Evolutionary conservation across 352 stramenopile genomes (phyloP), one percentile per base, ranked within the genome.

Genomic region (Phytophthora tentaculata): DNA sequence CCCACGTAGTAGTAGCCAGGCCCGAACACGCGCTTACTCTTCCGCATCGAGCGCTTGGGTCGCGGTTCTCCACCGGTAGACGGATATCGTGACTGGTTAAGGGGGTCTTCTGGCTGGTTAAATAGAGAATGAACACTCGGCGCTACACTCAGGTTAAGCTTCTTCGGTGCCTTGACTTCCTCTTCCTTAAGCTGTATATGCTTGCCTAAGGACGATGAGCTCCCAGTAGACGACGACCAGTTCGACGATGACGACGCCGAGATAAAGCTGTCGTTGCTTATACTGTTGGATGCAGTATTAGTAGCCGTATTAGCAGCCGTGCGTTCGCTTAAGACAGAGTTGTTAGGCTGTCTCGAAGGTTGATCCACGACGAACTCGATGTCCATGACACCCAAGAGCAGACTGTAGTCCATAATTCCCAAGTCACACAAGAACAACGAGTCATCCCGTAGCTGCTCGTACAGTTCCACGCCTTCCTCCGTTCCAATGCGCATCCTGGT

Each of bases 351-450:
- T 26, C 60, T 44, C 0, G 71, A 67, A 5, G 71, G 69, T 24
- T 86, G 79, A 37, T 95, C 88, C 32, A 95, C 87, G 5, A 81
- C 72, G 60, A 93, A 96, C 63, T 94, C 85, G 29, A 93, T 90
- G 58, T 95, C 85, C 55, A 89, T 84, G 22, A 97, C 85, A 8
- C 90, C 90, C 1, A 97, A 71, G n/a, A 97, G 67, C 17, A 97
- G 61, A 56, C 84, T 95, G 73, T 97, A 97, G 64, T 97, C 91
- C 91, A 97, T 97, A 61, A 97, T 96, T 5, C 89, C 89, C 1
- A 90, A 64, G 9, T 82, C 56, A 49, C 81, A 86, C 2, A 97
- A 63, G 52, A 97, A 96, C 0, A 86, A 45, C 29, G 84, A 92
- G 69, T 97, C 90, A 12, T 89, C 76, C 0, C 79, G 72, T 41